phyloP scores from a whole-genome alignment of 1,284 basidiomycete genomes.

The Fomitopsis pinicola region DNA sequence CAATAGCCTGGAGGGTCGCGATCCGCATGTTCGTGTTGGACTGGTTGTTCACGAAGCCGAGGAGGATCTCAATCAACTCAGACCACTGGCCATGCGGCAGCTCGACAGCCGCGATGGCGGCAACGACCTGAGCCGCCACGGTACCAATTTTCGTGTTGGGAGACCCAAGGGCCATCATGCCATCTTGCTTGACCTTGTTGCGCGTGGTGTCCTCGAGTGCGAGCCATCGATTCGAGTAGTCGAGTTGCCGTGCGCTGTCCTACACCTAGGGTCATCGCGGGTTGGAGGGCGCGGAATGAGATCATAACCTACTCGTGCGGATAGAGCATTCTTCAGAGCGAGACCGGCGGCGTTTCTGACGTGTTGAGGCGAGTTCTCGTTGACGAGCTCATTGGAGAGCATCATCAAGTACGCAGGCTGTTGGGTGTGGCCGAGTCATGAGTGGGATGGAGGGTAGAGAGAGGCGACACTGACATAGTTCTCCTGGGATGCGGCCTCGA shows the following conservation, averaged over 20 bases:
- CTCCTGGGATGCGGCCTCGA: slow-evolving; percentile 79
- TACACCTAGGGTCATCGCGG: slow-evolving; percentile 30
- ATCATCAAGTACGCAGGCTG: slow-evolving; percentile 89
- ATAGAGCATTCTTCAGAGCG: slow-evolving; percentile 94
- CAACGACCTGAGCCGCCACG: slow-evolving; percentile 90
- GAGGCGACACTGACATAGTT: slow-evolving; percentile 65
- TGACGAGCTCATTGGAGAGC: slow-evolving; percentile 78
- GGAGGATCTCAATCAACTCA: slow-evolving; percentile 84
- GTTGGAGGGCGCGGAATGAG: slow-evolving; percentile 12
- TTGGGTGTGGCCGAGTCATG: slow-evolving; percentile 7
- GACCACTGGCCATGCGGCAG: slow-evolving; percentile 87
- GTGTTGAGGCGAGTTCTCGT: slow-evolving; percentile 68
- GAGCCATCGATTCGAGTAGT: slow-evolving; percentile 81
- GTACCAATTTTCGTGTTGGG: slow-evolving; percentile 71
- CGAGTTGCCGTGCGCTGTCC: slow-evolving; percentile 77
- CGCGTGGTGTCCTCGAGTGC: slow-evolving; percentile 66
- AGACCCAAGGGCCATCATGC: slow-evolving; percentile 81
- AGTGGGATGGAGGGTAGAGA: not conserved
- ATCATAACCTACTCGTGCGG: slow-evolving; percentile 68
- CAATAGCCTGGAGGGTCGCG: slow-evolving; percentile 91
- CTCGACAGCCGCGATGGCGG: slow-evolving; percentile 92
- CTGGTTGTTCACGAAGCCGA: slow-evolving; percentile 83
- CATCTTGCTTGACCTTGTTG: slow-evolving; percentile 85
- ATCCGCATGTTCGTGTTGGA: slow-evolving; percentile 80
- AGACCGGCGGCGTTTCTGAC: slow-evolving; percentile 93